Base-by-base conservation (phyloP, 208 protist species). In the Novymonas esmeraldas region DNA sequence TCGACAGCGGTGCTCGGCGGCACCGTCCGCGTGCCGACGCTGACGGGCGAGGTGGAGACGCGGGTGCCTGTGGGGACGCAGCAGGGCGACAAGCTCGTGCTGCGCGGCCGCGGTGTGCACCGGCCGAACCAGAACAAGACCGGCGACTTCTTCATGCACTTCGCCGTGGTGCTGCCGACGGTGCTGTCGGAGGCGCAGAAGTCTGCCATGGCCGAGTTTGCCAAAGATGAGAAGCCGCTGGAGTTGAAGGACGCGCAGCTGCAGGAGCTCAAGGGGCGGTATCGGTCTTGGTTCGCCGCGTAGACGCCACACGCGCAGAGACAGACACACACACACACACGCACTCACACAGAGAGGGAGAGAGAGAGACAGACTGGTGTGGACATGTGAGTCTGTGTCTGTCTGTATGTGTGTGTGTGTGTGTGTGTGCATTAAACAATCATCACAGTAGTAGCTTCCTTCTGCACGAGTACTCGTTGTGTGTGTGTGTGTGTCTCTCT, bases 101-200 rank as follows among this genome's bases (percentile, higher is more conserved):
- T 97, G 39, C 79, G 88, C 28, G 90, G 88, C 41, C 84, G 89
- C 41, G 92, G 92, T 16, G 86, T 97, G 44, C 78, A 94, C 59
- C 79, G 89, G 13, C 87, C 89, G 3, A 92, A 92, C 39, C 85
- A 95, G 57, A 93, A 92, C 72, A 79, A 82, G 51, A 92, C 84
- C 20, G 92, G 92, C 29, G 87, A 97, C 75, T 89, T 95, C 31
- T 94, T 83, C 74, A 92, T 97, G 52, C 92, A 97, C 77, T 97
- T 95, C 71, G 85, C 87, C 18, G 82, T 97, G 13, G 57, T 92
- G 65, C 63, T 97, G 29, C 92, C 92, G 3, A 94, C 92, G 73
- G 72, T 59, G n/a, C 80, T 95, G 31, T 91, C 84, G 24, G 87
- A 95, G 70, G 68, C 63, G 56, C 90, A 95, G 73, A 82, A 92